Evolutionary conservation across 1,284 basidiomycete species (phyloP).

Genomic region (Tremellales sp.): DNA sequence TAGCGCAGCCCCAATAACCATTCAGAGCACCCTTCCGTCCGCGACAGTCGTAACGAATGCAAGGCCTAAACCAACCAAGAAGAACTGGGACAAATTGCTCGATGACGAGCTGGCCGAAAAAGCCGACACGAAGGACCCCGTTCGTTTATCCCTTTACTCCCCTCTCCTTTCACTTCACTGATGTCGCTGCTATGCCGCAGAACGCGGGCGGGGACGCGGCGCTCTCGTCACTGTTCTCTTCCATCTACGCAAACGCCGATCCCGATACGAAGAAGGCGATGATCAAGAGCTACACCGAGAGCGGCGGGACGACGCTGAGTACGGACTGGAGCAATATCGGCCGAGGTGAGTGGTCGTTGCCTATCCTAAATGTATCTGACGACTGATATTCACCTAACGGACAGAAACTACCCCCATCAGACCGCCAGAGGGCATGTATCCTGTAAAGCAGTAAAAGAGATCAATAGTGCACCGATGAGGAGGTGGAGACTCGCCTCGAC

Average conservation of each 20-base stretch:
- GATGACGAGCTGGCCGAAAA: slow-evolving; percentile 36
- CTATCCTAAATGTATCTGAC: neutral
- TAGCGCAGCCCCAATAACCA: neutral
- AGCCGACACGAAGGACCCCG: slow-evolving; percentile 22
- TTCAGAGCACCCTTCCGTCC: neutral
- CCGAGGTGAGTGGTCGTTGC: slow-evolving; percentile 50
- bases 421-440: slow-evolving; percentile 65
- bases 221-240: slow-evolving; percentile 48
- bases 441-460: neutral
- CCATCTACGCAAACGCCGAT: slow-evolving; percentile 76
- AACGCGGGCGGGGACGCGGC: slow-evolving; percentile 43
- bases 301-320: slow-evolving; percentile 84
- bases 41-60: slow-evolving; percentile 6
- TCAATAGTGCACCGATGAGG: too few species aligned
- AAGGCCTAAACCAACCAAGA: slow-evolving; percentile 15
- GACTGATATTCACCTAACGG: neutral
- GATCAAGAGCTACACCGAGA: slow-evolving; percentile 93
- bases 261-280: slow-evolving; percentile 85
- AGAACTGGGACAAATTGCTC: slow-evolving; percentile 46
- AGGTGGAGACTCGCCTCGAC: too few species aligned
- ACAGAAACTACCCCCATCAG: slow-evolving; percentile 55
- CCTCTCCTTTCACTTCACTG: neutral
- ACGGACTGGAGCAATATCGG: slow-evolving; percentile 89
- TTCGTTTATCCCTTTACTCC: neutral
- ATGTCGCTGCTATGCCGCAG: slow-evolving; percentile 7